phyloP scores from a whole-genome alignment of 116 monocot genomes.

The Phalaenopsis hybrid region DNA sequence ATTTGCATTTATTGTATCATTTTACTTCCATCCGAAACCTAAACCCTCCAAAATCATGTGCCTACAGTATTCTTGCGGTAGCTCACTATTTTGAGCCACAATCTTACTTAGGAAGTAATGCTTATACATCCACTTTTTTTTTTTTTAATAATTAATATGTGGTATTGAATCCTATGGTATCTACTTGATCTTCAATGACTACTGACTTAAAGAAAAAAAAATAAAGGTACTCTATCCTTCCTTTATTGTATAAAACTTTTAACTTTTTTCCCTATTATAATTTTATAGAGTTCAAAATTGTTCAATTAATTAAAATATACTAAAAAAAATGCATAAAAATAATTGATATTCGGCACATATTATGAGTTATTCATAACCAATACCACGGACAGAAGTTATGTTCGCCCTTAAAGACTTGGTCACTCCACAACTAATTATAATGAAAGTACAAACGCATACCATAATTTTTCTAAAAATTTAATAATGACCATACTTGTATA shows the following conservation, averaged over 20 bases:
- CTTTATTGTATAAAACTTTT: too few relatives aligned
- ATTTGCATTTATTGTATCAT: too few relatives aligned
- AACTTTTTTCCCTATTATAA: too few relatives aligned
- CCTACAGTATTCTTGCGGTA: too few relatives aligned
- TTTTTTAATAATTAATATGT: background rate
- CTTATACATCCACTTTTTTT: background rate
- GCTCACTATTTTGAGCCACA: background rate
- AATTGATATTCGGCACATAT: background rate
- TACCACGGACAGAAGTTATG: background rate
- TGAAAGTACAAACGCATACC: background rate
- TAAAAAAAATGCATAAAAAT: background rate
- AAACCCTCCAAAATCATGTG: too few relatives aligned
- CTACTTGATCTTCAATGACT: background rate
- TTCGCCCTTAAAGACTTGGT: too few relatives aligned
- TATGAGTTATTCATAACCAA: background rate
- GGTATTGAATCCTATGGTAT: background rate
- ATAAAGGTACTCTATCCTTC: too few relatives aligned
- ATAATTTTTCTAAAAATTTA: background rate
- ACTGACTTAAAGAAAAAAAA: background rate
- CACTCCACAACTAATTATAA: background rate
- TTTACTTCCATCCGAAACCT: too few relatives aligned
- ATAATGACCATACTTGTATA: background rate
- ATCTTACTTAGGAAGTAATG: background rate
- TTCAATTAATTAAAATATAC: background rate
- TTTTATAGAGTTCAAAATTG: too few relatives aligned